These are phyloP conservation scores for Suhomyces coccinellae DNA, from an alignment of 1,139 yeast genomes.

Conservation along the genomic window DNA sequence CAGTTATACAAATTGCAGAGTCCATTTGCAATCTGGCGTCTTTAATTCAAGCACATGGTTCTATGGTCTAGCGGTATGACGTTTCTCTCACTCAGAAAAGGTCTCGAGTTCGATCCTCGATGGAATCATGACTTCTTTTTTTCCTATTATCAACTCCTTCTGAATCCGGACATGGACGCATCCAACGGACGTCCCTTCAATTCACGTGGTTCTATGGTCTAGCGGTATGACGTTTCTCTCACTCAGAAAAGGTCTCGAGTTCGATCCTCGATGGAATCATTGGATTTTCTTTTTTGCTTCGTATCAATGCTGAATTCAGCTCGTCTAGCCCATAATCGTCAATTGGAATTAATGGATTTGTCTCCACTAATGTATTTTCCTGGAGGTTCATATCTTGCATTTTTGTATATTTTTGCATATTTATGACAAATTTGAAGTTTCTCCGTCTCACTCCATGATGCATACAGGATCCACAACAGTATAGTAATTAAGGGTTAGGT, in stretches of 20 bases:
- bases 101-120: conserved; percentile 18
- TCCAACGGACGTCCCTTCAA: neutral
- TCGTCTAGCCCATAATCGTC: too few relatives aligned
- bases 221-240: conserved; percentile 17
- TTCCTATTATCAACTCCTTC: neutral
- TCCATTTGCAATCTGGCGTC: neutral
- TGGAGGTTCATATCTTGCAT: too few relatives aligned
- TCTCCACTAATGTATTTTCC: too few relatives aligned
- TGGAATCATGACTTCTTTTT: conserved; percentile 12
- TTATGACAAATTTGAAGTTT: too few relatives aligned
- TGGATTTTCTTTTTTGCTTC: too few relatives aligned
- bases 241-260: conserved; percentile 16
- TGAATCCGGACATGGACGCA: neutral
- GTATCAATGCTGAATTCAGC: too few relatives aligned
- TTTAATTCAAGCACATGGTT: conserved; percentile 7
- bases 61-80: conserved; percentile 19
- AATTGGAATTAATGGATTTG: too few relatives aligned
- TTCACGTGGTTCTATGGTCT: conserved; percentile 14
- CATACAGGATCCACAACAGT: too few relatives aligned
- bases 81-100: conserved; percentile 17
- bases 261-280: conserved; percentile 16
- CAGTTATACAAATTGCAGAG: neutral
- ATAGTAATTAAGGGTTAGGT: too few relatives aligned
- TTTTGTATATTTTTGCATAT: too few relatives aligned
- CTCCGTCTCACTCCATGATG: too few relatives aligned